Conservation (phyloP, 139 green algal species). For the Closterium sp. region DNA sequence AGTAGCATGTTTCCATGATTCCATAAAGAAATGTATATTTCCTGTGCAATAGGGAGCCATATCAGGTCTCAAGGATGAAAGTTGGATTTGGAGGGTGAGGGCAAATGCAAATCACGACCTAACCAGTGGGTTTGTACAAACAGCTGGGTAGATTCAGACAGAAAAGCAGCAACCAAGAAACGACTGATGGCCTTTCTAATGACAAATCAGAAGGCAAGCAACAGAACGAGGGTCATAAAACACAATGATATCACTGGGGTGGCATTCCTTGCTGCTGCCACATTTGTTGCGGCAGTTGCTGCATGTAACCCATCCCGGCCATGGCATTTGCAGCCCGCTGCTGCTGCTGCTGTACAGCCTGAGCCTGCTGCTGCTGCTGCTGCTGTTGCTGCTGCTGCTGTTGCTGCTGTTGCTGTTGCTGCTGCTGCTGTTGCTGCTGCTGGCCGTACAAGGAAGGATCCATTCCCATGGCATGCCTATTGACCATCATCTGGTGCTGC, state of each 20-base stretch:
- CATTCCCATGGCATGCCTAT: not conserved
- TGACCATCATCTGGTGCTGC: not conserved
- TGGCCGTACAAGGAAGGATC: not conserved
- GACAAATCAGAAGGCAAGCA: not conserved
- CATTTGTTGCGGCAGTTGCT: conserved; percentile 1
- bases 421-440: not conserved
- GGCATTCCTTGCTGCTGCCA: conserved; percentile 4
- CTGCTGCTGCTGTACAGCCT: conserved; percentile 5
- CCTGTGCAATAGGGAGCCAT: no score
- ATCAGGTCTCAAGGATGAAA: no score
- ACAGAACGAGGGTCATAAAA: not conserved
- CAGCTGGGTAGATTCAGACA: not conserved
- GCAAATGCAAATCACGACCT: not conserved
- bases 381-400: not conserved
- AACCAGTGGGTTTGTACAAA: not conserved
- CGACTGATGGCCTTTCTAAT: not conserved
- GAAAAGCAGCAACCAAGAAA: not conserved
- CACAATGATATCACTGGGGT: not conserved
- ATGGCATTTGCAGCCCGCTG: not conserved
- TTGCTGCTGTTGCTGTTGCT: not conserved
- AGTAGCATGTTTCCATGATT: no score
- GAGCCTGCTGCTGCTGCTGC: not conserved
- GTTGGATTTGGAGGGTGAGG: no score
- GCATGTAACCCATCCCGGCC: conserved; percentile 2
- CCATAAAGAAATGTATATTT: no score